Percentiles rank a stretch among this genome's conserved stretches.
Conservation (phyloP, 306 rosid genomes). For the Potentilla sterilis region DNA sequence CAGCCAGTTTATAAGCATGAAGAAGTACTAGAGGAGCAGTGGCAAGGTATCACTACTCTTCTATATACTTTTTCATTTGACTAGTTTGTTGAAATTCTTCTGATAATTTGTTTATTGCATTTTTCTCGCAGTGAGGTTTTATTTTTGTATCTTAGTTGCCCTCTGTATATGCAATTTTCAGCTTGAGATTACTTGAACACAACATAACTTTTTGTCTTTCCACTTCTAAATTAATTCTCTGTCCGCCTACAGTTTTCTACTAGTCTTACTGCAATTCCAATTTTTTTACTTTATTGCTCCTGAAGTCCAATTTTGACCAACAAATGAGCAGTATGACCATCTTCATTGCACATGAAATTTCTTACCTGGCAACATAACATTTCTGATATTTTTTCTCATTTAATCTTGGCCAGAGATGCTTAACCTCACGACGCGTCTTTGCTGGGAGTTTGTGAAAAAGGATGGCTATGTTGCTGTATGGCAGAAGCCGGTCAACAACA, state of each 20-base stretch:
- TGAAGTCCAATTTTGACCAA: neutral
- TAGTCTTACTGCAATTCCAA: neutral
- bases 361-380: neutral
- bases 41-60: conserved; percentile 64
- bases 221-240: neutral
- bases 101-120: neutral
- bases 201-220: neutral
- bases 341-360: neutral
- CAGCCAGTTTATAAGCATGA: conserved; percentile 98
- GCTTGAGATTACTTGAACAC: neutral
- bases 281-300: neutral
- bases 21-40: conserved; percentile 83
- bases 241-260: neutral
- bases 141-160: conserved; percentile 21
- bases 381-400: conserved; percentile 1
- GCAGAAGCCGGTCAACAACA: conserved; percentile 73
- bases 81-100: neutral
- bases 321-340: neutral
- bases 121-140: neutral
- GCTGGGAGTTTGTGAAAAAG: conserved; percentile 85
- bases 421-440: conserved; percentile 77
- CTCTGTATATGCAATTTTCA: neutral
- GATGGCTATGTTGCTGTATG: conserved; percentile 87
- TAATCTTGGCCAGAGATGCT: conserved; percentile 72
- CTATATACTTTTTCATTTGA: conserved; percentile 4